Percentiles rank a stretch among this genome's conserved stretches.
These are phyloP conservation scores for Paecilomyces niveus DNA, from an alignment of 2,329 filamentous ascomycete species.

Conservation along the genomic window DNA sequence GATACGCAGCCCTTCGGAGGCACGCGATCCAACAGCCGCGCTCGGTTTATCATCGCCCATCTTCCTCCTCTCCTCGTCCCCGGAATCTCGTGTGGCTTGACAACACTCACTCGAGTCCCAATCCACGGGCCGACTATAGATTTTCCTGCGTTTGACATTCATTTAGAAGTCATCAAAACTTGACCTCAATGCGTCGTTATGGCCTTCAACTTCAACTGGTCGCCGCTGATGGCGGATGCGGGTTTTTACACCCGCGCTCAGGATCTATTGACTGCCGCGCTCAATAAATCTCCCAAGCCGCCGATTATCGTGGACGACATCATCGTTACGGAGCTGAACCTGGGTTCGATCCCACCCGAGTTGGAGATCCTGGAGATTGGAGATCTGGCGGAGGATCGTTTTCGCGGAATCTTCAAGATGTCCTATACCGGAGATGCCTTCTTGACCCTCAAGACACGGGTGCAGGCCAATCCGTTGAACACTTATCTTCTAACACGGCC, in stretches of 20 bases:
- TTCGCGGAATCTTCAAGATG: conserved; percentile 99
- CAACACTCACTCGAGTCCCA: background rate
- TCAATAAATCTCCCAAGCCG: conserved; percentile 97
- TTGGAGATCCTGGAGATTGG: conserved; percentile 97
- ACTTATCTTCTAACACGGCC: conserved; percentile 91
- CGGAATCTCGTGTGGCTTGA: conserved; percentile 8
- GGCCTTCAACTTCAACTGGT: conserved; percentile 99
- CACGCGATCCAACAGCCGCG: background rate
- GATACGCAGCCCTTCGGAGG: background rate
- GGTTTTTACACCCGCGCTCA: conserved; percentile 83
- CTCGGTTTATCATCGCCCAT: conserved; percentile 11
- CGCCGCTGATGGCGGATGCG: conserved; percentile 92
- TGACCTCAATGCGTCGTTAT: conserved; percentile 46
- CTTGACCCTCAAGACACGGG: conserved; percentile 87
- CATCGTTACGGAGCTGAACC: conserved; percentile 93
- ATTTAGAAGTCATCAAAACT: background rate
- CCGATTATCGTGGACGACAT: conserved; percentile 99
- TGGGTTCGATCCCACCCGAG: conserved; percentile 89
- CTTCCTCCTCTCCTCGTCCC: conserved; percentile 14
- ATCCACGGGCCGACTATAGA: background rate
- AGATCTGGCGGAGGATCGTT: conserved; percentile 92
- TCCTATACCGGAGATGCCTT: conserved; percentile 94
- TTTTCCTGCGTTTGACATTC: background rate
- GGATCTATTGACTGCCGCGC: conserved; percentile 85
- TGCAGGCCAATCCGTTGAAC: conserved; percentile 96